Evolutionary conservation across 1,139 yeast species (phyloP), one percentile per base, ranked within the genome.

Genomic region (Chernovozyma aurita): DNA sequence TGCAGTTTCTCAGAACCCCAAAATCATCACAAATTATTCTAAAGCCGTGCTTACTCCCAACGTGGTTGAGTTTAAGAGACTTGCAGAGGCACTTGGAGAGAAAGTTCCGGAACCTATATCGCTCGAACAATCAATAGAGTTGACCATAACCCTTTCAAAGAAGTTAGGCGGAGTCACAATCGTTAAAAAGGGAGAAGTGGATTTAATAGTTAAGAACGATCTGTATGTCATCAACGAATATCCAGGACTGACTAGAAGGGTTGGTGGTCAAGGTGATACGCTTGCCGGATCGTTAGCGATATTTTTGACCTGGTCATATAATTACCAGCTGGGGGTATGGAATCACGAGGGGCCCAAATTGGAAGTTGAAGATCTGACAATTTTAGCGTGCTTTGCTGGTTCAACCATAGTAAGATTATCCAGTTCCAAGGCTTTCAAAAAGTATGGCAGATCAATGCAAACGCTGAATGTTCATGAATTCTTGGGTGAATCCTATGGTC

Each of bases 1-100:
- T 47, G 59, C 87, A 39, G 57, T 88, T 2, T 73, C 81, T 18
- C 56, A 74, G 28, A 56, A 73, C 6, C 85, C 90, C 0, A 64
- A 63, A 2, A 42, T 85, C 14, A 64, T 83, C 26, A 53, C 61
- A 30, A 78, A 59, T 41, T 78, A 46, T 67, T 62, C 50, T 33
- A 67, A 45, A 35, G 92, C 90, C 0, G 69, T 88, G 1, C 48
- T 92, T 33, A 92, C 98, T 0, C 98, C 98, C 12, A 92, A 92
- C 53, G 82, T 86, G 8, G 82, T 83, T 32, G 98, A 92, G 56
- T 87, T 88, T 52, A 68, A 72, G 40, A 65, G 97, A 26, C 61
- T 90, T 7, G 74, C 76, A 27, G 65, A 76, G 17, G 68, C 78
- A 0, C 52, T 70, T 16, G 13, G 26, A 14, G 26, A 31, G 15